Conservation (phyloP, 1,139 yeast genomes). For the Scheffersomyces illinoinensis region DNA sequence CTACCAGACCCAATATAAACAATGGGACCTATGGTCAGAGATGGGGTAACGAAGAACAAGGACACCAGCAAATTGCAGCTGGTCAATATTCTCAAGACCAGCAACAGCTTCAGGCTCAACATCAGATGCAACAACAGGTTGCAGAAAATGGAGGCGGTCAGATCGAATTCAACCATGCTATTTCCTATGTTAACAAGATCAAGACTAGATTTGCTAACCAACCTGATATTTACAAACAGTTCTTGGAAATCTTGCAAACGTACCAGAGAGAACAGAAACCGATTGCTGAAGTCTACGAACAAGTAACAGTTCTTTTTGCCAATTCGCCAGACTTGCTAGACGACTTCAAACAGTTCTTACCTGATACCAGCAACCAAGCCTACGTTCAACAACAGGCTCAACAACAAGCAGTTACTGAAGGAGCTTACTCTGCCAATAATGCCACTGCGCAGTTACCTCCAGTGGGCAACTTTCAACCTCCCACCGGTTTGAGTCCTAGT, state of each 20-base stretch:
- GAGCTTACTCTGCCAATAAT: conserved; percentile 20
- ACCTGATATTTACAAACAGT: conserved; percentile 94
- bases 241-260: conserved; percentile 91
- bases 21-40: conserved; percentile 23
- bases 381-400: conserved; percentile 24
- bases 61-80: conserved; percentile 17
- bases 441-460: conserved; percentile 75
- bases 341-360: conserved; percentile 93
- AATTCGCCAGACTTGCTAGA: conserved; percentile 93
- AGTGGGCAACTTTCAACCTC: conserved; percentile 93
- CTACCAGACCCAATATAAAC: conserved; percentile 53
- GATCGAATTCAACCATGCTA: conserved; percentile 95
- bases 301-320: conserved; percentile 83
- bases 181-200: conserved; percentile 91
- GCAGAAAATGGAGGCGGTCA: conserved; percentile 59
- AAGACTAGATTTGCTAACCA: conserved; percentile 91
- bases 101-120: conserved; percentile 20
- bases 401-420: conserved; percentile 23
- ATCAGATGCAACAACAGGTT: conserved; percentile 24
- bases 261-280: conserved; percentile 96
- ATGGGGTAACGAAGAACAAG: conserved; percentile 25
- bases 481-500: conserved; percentile 40
- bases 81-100: conserved; percentile 8
- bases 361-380: conserved; percentile 68
- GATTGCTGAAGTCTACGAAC: conserved; percentile 90